Evolutionary conservation across 73 alveolate species (phyloP).

Genomic region (Tetrahymena malaccensis): DNA sequence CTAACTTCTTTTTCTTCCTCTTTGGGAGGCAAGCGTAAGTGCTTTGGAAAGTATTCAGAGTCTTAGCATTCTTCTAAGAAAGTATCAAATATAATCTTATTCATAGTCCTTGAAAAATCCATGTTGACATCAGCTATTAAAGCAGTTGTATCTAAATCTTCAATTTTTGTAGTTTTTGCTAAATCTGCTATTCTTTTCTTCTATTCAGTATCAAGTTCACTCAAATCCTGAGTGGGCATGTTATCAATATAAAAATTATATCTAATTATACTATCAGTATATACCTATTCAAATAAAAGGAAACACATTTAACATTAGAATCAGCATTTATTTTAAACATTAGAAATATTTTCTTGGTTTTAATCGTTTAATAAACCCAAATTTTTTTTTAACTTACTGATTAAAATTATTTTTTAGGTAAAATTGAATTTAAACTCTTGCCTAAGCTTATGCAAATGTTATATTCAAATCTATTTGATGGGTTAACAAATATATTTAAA

Average conservation of each 20-base stretch:
- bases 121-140: slow-evolving; percentile 65
- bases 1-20: slow-evolving; percentile 32
- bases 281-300: background rate
- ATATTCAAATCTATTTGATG: background rate
- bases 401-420: too few relatives aligned
- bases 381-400: too few relatives aligned
- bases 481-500: background rate
- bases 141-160: slow-evolving; percentile 48
- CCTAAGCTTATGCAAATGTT: too few relatives aligned
- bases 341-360: too few relatives aligned
- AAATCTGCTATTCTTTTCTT: slow-evolving; percentile 54
- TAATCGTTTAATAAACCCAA: too few relatives aligned
- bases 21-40: slow-evolving; percentile 50
- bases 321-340: too few relatives aligned
- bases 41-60: slow-evolving; percentile 36
- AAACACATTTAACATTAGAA: background rate
- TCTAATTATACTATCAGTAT: slow-evolving; percentile 42
- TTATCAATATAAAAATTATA: slow-evolving; percentile 78
- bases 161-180: slow-evolving; percentile 44
- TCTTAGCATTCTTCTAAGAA: slow-evolving; percentile 51
- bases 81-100: slow-evolving; percentile 90
- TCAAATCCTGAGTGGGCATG: slow-evolving; percentile 79
- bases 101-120: slow-evolving; percentile 95
- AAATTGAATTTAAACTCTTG: too few relatives aligned
- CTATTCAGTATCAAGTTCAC: slow-evolving; percentile 70